These are phyloP conservation scores for Ganoderma resinaceum DNA, from an alignment of 1,284 basidiomycete species.

Conservation along the genomic window DNA sequence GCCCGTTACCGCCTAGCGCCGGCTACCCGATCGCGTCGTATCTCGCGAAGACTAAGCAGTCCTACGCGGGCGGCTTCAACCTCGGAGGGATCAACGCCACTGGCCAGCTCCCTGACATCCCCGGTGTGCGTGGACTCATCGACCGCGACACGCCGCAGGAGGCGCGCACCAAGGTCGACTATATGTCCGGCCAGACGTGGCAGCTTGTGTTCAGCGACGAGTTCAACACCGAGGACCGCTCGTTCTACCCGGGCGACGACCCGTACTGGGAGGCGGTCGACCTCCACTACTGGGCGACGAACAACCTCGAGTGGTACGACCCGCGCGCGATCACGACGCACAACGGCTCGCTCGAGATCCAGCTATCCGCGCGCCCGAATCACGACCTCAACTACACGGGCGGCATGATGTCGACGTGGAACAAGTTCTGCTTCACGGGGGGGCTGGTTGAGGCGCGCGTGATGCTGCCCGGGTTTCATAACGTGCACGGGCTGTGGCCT, in stretches of 20 bases:
- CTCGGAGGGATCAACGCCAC: slow-evolving; percentile 82
- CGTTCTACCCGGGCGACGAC: slow-evolving; percentile 10
- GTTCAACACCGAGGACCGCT: slow-evolving; percentile 3
- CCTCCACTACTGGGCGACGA: slow-evolving; percentile 10
- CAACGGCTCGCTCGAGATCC: slow-evolving; percentile 82
- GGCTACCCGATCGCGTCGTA: slow-evolving; percentile 2
- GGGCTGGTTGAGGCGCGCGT: slow-evolving; percentile 76
- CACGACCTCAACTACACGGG: slow-evolving; percentile 82
- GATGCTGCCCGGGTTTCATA: slow-evolving; percentile 77
- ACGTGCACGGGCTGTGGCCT: slow-evolving; percentile 58
- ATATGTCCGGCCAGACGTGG: slow-evolving; percentile 52
- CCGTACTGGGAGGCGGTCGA: slow-evolving; percentile 12
- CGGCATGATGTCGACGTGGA: slow-evolving; percentile 79
- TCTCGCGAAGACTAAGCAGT: slow-evolving; percentile 37
- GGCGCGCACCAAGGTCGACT: slow-evolving; percentile 65
- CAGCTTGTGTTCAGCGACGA: slow-evolving; percentile 71
- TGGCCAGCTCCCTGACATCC: slow-evolving; percentile 73
- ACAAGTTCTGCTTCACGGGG: slow-evolving; percentile 95
- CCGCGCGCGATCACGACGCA: slow-evolving; percentile 3
- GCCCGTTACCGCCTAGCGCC: background rate
- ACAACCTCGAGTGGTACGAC: slow-evolving; percentile 11
- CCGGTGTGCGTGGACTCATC: slow-evolving; percentile 72
- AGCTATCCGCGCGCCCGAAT: slow-evolving; percentile 66
- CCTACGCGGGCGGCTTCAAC: slow-evolving; percentile 73
- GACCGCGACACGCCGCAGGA: slow-evolving; percentile 77